Percentiles rank a stretch among this genome's conserved stretches.
These are phyloP conservation scores for Dalechampia spathulata DNA, from an alignment of 441 rosid genomes.

Conservation along the genomic window DNA sequence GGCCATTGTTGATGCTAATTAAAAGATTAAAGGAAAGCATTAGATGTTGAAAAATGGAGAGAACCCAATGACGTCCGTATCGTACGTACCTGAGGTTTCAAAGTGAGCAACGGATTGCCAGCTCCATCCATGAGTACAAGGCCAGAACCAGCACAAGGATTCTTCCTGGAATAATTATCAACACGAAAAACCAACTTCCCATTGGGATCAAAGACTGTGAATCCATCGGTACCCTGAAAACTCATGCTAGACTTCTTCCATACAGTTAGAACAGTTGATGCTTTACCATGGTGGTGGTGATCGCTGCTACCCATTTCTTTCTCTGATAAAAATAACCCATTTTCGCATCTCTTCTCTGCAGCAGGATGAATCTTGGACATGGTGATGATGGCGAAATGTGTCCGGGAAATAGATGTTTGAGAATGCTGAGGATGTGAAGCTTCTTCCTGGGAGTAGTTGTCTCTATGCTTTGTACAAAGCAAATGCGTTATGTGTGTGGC, in stretches of 20 bases:
- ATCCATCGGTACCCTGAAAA: constrained; percentile 54
- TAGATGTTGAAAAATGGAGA: no score
- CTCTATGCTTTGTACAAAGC: no score
- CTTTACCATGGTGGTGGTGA: not conserved
- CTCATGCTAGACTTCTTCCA: constrained; percentile 59
- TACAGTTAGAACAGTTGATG: constrained; percentile 28
- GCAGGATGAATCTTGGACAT: constrained; percentile 45
- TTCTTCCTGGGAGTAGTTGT: not conserved
- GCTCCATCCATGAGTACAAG: constrained; percentile 52
- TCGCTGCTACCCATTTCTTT: not conserved
- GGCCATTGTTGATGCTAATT: no score
- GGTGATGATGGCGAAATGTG: not conserved
- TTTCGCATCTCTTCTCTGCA: constrained; percentile 11
- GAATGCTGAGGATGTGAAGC: not conserved
- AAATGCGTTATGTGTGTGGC: not conserved
- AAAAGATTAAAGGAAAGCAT: no score
- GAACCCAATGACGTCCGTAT: no score
- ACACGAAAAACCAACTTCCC: constrained; percentile 41
- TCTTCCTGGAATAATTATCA: constrained; percentile 46
- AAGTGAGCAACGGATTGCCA: constrained; percentile 37
- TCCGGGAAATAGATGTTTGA: not conserved
- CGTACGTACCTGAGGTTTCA: constrained; percentile 36
- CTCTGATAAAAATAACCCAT: not conserved
- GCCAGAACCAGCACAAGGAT: constrained; percentile 9
- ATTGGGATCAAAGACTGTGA: constrained; percentile 35